These are phyloP conservation scores for Clavispora phyllophila DNA, from an alignment of 805 yeast genomes.

Conservation along the genomic window DNA sequence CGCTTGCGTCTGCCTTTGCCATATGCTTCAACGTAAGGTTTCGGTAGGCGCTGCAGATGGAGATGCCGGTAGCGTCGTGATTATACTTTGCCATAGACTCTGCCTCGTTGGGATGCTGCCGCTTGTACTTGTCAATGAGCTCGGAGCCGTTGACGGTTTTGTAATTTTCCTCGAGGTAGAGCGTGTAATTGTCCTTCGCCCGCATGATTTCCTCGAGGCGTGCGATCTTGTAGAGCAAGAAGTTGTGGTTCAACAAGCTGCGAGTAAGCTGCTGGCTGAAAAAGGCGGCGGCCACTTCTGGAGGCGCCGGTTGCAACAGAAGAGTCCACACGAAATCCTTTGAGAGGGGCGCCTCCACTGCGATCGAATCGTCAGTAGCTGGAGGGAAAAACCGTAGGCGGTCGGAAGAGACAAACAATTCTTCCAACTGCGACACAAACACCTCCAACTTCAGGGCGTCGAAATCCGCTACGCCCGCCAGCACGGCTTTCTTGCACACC, in stretches of 20 bases:
- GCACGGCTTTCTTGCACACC: slow-evolving; percentile 15
- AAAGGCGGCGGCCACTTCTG: slow-evolving; percentile 8
- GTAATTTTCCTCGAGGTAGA: slow-evolving; percentile 31
- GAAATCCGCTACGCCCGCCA: slow-evolving; percentile 26
- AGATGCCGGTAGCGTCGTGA: not conserved
- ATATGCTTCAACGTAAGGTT: not conserved
- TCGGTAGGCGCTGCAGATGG: not conserved
- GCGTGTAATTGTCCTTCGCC: slow-evolving; percentile 27
- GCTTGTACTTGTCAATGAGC: slow-evolving; percentile 23
- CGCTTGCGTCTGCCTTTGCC: not conserved
- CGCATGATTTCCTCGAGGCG: slow-evolving; percentile 18
- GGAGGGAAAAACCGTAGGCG: not conserved
- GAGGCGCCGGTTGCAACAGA: slow-evolving; percentile 7
- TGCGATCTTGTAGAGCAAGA: slow-evolving; percentile 14
- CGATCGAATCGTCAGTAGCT: not conserved
- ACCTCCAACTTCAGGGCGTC: slow-evolving; percentile 11
- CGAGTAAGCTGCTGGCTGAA: slow-evolving; percentile 18
- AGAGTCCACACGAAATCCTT: slow-evolving; percentile 21
- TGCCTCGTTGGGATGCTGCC: slow-evolving; percentile 11
- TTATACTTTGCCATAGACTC: slow-evolving; percentile 1
- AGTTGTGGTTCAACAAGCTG: slow-evolving; percentile 19
- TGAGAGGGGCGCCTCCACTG: not conserved
- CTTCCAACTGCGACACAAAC: slow-evolving; percentile 13
- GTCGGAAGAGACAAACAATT: not conserved
- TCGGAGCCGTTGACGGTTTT: slow-evolving; percentile 31